phyloP scores from a whole-genome alignment of 129 eudicot species.

The Smallanthus sonchifolius region DNA sequence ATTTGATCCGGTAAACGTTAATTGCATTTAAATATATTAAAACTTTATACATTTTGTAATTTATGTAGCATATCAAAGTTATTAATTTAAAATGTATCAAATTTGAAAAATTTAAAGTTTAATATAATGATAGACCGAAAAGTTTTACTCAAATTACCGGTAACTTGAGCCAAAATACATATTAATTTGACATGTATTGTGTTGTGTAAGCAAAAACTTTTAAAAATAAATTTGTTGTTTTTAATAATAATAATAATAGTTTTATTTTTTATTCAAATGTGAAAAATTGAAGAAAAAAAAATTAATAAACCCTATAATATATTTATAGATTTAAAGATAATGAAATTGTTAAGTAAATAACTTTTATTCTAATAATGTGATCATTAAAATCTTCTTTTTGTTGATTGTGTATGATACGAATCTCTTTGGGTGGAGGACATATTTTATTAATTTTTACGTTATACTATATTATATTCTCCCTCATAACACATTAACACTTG shows the following conservation, averaged over 20 bases:
- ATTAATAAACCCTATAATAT: too few species aligned
- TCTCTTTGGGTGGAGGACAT: background rate
- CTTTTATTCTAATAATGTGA: background rate
- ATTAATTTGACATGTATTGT: background rate
- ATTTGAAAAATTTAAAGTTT: too few species aligned
- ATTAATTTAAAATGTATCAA: background rate
- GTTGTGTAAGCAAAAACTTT: too few species aligned
- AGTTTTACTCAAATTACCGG: too few species aligned
- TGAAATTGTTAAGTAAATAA: background rate
- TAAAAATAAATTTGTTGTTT: too few species aligned
- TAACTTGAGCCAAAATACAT: background rate
- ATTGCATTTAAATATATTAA: too few species aligned
- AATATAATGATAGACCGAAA: background rate
- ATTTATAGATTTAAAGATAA: background rate
- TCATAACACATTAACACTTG: background rate
- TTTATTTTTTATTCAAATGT: too few species aligned
- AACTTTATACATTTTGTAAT: too few species aligned
- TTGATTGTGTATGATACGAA: background rate
- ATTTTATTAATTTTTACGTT: background rate
- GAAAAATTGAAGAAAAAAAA: too few species aligned
- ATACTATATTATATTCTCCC: background rate
- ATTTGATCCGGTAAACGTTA: too few species aligned
- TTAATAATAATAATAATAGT: too few species aligned
- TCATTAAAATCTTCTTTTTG: background rate
- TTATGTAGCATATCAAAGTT: too few species aligned